Base-by-base conservation (phyloP, 2,329 filamentous ascomycete genomes). In the Lomentospora prolificans region DNA sequence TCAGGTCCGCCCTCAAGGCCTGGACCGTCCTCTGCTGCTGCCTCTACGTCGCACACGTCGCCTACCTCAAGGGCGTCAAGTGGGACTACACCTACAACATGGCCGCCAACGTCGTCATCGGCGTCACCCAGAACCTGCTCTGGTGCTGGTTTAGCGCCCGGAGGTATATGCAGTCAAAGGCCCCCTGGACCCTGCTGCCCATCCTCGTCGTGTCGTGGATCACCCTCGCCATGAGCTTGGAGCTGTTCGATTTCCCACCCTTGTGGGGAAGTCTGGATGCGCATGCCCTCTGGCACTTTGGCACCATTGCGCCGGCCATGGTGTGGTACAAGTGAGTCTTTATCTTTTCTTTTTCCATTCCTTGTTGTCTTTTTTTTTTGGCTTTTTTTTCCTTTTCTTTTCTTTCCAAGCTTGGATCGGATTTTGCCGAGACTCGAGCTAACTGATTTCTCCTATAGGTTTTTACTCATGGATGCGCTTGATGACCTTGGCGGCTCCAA, bases 41-140 rank as follows among this genome's bases (percentile, higher is more conserved):
- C 12, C 71, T 95, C 54, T 99, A 95, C 69, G 65, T 77, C 25
- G 74, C 80, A 55, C 94, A 99, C 67, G 83, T 96, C 51, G 79
- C 75, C 50, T 99, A 96, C 69, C 77, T 99, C 55, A 89, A 86
- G 65, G 82, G 90, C 62, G 89, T 91, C 76, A 76, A 78, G 17
- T 99, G 94, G 88, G 88, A 97, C 70, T 99, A 99, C 69, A 87
- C 86, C 4, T 99, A 99, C 73, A 99, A 99, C 68, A 97, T 99
- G 90, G 84, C 87, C 1, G 94, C 91, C 53, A 99, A 97, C 65
- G 88, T 99, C 19, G 82, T 80, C 3, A 81, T 87, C 9, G 94
- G 94, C 3, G 75, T 90, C 41, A 69, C 91, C 3, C 86, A 90
- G 66, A 96, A 97, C 64, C 54, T 85, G 3, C 72, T 97, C 57